These are phyloP conservation scores for Silene uniflora DNA, from an alignment of 148 eudicot species.

Conservation along the genomic window DNA sequence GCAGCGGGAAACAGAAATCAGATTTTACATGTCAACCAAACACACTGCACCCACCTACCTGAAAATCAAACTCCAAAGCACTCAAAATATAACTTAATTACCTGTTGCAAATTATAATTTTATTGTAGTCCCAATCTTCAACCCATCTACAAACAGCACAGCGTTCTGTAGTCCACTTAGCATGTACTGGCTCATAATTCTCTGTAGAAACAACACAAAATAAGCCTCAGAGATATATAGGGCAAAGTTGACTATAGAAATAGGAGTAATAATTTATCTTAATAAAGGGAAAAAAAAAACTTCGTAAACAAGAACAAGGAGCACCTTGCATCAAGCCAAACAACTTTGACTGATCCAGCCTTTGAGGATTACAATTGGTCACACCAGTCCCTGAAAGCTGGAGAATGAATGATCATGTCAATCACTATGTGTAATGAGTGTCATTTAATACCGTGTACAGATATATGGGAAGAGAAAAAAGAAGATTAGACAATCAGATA, in stretches of 20 bases:
- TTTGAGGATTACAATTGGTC: constrained; percentile 34
- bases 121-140: constrained; percentile 91
- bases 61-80: neutral
- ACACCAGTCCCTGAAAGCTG: constrained; percentile 60
- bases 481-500: neutral
- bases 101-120: constrained; percentile 92
- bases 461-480: neutral
- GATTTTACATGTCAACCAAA: neutral
- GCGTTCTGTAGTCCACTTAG: constrained; percentile 93
- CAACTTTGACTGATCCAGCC: constrained; percentile 55
- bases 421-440: constrained; percentile 9
- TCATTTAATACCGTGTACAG: neutral
- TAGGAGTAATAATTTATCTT: neutral
- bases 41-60: constrained; percentile 1
- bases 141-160: constrained; percentile 98
- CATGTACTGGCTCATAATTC: constrained; percentile 64
- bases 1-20: constrained; percentile 2
- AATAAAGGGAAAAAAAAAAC: neutral
- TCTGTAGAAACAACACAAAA: constrained; percentile 36
- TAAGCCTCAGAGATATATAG: constrained; percentile 3
- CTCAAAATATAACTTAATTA: constrained; percentile 21
- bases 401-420: constrained; percentile 7
- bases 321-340: constrained; percentile 64
- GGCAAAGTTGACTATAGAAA: neutral
- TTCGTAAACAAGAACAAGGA: neutral